Conservation (phyloP, 805 yeast genomes). For the Torulaspora quercuum region DNA sequence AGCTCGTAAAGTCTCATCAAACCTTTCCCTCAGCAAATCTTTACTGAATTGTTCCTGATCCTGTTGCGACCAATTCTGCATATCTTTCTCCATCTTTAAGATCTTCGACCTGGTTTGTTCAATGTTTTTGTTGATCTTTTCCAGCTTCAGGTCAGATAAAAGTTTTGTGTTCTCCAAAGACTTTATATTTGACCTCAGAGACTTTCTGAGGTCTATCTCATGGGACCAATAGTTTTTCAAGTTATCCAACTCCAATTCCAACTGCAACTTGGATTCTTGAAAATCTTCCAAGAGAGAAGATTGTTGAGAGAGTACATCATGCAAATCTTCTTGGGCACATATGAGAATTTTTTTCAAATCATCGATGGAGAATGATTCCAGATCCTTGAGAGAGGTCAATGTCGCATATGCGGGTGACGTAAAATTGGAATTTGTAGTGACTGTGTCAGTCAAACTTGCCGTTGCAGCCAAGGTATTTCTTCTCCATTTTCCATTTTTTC, state of each 20-base stretch:
- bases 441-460: slow-evolving; percentile 5
- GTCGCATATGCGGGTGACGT: slow-evolving; percentile 28
- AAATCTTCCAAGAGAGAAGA: slow-evolving; percentile 29
- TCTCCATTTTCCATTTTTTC: slow-evolving; percentile 26
- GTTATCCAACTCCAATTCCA: slow-evolving; percentile 31
- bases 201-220: slow-evolving; percentile 33
- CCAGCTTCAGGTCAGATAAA: slow-evolving; percentile 32
- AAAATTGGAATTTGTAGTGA: slow-evolving; percentile 4
- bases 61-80: slow-evolving; percentile 27
- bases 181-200: slow-evolving; percentile 34
- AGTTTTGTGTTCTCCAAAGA: slow-evolving; percentile 35
- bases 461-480: slow-evolving; percentile 22
- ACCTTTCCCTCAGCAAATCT: slow-evolving; percentile 18
- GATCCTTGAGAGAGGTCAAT: slow-evolving; percentile 29
- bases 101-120: slow-evolving; percentile 25
- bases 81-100: slow-evolving; percentile 30
- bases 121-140: slow-evolving; percentile 31
- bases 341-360: slow-evolving; percentile 34
- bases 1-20: slow-evolving; percentile 10
- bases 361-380: slow-evolving; percentile 32
- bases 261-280: slow-evolving; percentile 29
- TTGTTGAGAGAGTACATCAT: slow-evolving; percentile 33
- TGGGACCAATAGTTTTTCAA: slow-evolving; percentile 34
- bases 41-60: slow-evolving; percentile 20
- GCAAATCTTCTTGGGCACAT: slow-evolving; percentile 36